phyloP scores from a whole-genome alignment of 768 basidiomycete species.

The Tylopilus vinaceipallidus region DNA sequence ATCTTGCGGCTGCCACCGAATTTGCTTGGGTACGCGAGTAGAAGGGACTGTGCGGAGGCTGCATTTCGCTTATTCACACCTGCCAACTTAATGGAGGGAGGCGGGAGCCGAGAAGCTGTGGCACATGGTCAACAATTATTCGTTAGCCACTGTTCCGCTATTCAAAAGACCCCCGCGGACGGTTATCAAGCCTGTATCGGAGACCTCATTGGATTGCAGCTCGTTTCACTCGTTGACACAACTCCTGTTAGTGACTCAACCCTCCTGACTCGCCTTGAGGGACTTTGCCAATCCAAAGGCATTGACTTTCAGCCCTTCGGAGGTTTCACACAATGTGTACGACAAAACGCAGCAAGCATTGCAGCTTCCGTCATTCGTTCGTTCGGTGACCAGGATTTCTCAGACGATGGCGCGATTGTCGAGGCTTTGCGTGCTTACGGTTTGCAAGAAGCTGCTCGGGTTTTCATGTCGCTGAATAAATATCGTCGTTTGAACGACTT shows the following conservation, averaged over 20 bases:
- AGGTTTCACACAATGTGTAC: constrained; percentile 37
- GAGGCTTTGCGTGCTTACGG: constrained; percentile 39
- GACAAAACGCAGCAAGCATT: constrained; percentile 53
- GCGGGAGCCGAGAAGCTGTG: constrained; percentile 25
- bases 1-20: constrained; percentile 62
- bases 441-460: constrained; percentile 36
- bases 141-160: constrained; percentile 57
- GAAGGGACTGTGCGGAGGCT: constrained; percentile 62
- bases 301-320: constrained; percentile 29
- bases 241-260: constrained; percentile 17
- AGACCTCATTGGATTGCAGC: constrained; percentile 62
- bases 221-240: constrained; percentile 47
- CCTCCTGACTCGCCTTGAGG: constrained; percentile 32
- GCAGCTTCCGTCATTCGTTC: constrained; percentile 57
- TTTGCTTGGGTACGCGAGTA: constrained; percentile 73
- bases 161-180: constrained; percentile 46
- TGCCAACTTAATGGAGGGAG: constrained; percentile 53
- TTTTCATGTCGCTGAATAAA: constrained; percentile 51
- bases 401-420: constrained; percentile 48
- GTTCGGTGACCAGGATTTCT: constrained; percentile 66
- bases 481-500: constrained; percentile 51
- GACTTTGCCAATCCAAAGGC: constrained; percentile 34
- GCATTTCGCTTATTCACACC: constrained; percentile 69
- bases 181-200: constrained; percentile 66
- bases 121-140: constrained; percentile 48